Base-by-base conservation (phyloP, 73 alveolate species). In the Breviolum minutum region DNA sequence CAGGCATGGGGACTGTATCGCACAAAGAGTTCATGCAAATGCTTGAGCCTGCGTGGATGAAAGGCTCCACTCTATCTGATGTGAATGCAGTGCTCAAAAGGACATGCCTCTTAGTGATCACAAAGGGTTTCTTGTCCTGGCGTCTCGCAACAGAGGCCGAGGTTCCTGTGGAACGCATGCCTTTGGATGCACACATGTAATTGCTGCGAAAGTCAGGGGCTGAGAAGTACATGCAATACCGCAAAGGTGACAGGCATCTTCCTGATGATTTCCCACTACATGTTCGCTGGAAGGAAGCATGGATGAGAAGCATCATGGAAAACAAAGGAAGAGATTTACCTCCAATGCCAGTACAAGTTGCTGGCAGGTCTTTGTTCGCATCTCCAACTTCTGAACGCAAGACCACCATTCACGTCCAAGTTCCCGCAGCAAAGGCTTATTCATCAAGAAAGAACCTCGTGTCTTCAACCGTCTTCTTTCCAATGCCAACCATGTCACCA, bases 261-360 rank as follows among this genome's bases (percentile, higher is more conserved):
- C 70, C 91, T 22, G 40, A 82, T 9, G 91, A 82, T 14, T 24
- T 14, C n/a, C 40, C 12, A 24, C 11, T 70, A 9, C 91, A 82
- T 82, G 48, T 82, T 16, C 30, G 54, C 54, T 40, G 54, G 86
- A 63, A 77, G 63, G 86, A 77, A 29, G 86, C 62, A 29, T 77
- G 86, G 95, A 88, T 88, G 95, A 70, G 17, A 29, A 69, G 86
- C 32, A 71, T 69, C 27, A 88, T 88, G 95, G 95, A 88, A 26
- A 88, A 32, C 68, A 24, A 69, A 12, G 85, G 95, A 5, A 16
- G 20, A 26, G 20, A 82, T 73, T 54, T 40, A 48, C 91, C 91
- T 10, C 71, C 81, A 24, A 29, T 48, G 95, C 85, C 95, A 0
- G 30, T 29, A 22, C 73, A 88, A 24, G 40, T 40, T 26, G 3